phyloP scores from a whole-genome alignment of 2,329 filamentous ascomycete species.

The Simplicillium aogashimaense region DNA sequence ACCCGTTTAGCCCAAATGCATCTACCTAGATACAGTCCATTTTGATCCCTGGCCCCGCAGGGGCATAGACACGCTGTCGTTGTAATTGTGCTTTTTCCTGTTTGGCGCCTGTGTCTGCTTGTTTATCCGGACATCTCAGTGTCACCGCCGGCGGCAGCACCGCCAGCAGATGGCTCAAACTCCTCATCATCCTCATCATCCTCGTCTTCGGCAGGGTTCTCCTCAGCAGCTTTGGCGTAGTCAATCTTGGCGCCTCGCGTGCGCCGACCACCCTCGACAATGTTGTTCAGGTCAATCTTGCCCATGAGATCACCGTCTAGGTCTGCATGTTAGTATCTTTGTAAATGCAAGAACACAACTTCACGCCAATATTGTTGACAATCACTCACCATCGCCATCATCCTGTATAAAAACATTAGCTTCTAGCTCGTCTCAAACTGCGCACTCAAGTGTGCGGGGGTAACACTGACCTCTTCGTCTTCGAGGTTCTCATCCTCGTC shows the following conservation, averaged over 20 bases:
- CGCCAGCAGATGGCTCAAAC: constrained; percentile 44
- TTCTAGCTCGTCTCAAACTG: neutral
- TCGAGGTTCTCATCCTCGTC: constrained; percentile 30
- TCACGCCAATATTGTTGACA: too few relatives aligned
- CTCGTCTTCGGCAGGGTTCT: constrained; percentile 65
- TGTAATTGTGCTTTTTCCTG: too few relatives aligned
- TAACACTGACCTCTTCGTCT: constrained; percentile 14
- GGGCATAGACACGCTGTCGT: too few relatives aligned
- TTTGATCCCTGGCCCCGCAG: too few relatives aligned
- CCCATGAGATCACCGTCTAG: constrained; percentile 27
- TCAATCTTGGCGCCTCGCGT: constrained; percentile 90
- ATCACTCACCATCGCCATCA: constrained; percentile 16
- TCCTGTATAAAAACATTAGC: constrained; percentile 11
- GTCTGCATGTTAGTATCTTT: constrained; percentile 46
- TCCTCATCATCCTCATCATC: constrained; percentile 70
- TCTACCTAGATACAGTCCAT: too few relatives aligned
- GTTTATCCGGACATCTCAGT: constrained; percentile 52
- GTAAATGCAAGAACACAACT: constrained; percentile 3
- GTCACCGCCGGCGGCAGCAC: constrained; percentile 36
- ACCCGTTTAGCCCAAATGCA: too few relatives aligned
- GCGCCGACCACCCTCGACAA: constrained; percentile 67
- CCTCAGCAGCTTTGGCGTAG: constrained; percentile 80
- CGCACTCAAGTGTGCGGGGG: neutral
- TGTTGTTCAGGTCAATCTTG: constrained; percentile 84
- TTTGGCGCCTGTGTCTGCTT: neutral